Conservation (phyloP, 495 filamentous ascomycete genomes). For the Xylaria palmicola region DNA sequence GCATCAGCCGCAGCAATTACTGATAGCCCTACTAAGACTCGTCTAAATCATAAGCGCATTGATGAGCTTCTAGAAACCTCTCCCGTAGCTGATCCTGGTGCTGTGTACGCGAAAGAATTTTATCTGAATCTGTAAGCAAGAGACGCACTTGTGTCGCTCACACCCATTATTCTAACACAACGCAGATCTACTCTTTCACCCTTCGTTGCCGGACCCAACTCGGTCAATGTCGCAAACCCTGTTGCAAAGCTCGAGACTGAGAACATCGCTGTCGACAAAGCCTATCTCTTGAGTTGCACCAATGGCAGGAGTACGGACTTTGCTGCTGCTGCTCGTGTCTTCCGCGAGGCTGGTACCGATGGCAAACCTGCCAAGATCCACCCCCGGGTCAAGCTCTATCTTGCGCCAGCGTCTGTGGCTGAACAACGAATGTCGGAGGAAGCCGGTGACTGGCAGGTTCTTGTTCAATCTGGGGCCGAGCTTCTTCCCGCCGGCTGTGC, state of each 20-base stretch:
- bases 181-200: conserved; percentile 50
- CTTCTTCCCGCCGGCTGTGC: conserved; percentile 79
- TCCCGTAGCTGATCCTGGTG: conserved; percentile 70
- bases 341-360: conserved; percentile 67
- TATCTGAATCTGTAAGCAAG: conserved; percentile 42
- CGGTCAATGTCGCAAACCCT: conserved; percentile 83
- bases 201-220: conserved; percentile 87
- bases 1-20: conserved; percentile 64
- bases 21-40: conserved; percentile 32
- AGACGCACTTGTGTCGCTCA: conserved; percentile 26
- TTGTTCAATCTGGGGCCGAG: conserved; percentile 77
- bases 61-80: conserved; percentile 69
- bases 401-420: conserved; percentile 78
- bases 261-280: conserved; percentile 76
- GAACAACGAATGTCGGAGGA: conserved; percentile 81
- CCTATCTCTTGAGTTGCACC: conserved; percentile 90
- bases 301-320: conserved; percentile 85
- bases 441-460: conserved; percentile 81
- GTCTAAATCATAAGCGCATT: conserved; percentile 67
- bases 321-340: conserved; percentile 79
- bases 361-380: conserved; percentile 66
- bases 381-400: conserved; percentile 84
- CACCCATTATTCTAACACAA: neutral
- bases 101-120: conserved; percentile 79
- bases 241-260: conserved; percentile 69